These are phyloP conservation scores for Suillus clintonianus DNA, from an alignment of 768 basidiomycete genomes.

Conservation along the genomic window DNA sequence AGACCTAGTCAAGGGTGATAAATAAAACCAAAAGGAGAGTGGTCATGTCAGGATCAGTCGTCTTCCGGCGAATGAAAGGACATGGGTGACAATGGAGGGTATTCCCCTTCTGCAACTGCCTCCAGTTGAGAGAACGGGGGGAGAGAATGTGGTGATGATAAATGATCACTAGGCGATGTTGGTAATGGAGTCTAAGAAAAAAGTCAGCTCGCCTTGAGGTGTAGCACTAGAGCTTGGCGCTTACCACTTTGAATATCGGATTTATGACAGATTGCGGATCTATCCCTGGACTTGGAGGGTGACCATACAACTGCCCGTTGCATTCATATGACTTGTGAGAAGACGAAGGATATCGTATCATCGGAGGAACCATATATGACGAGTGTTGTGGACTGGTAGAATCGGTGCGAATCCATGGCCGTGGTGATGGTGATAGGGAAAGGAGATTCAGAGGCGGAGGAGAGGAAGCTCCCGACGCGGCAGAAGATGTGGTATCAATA, in stretches of 20 bases:
- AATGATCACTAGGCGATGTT: conserved; percentile 38
- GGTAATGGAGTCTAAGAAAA: conserved; percentile 54
- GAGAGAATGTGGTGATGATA: conserved; percentile 49
- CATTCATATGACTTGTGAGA: conserved; percentile 50
- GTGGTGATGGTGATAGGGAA: conserved; percentile 66
- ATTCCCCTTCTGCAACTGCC: conserved; percentile 80
- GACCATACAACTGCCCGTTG: conserved; percentile 50
- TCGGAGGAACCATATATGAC: conserved; percentile 37
- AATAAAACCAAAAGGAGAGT: conserved; percentile 24
- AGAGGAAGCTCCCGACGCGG: conserved; percentile 64
- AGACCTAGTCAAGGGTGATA: conserved; percentile 15
- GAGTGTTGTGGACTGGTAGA: conserved; percentile 34
- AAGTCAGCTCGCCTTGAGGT: conserved; percentile 9
- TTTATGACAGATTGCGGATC: conserved; percentile 74
- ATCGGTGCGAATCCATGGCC: conserved; percentile 54
- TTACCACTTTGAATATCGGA: conserved; percentile 89
- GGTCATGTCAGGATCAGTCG: conserved; percentile 27
- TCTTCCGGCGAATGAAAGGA: conserved; percentile 59
- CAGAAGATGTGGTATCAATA: conserved; percentile 55
- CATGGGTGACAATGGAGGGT: conserved; percentile 74
- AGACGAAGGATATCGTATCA: conserved; percentile 40
- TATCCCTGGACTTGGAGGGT: conserved; percentile 61
- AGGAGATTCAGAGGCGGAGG: conserved; percentile 77
- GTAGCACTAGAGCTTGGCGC: conserved; percentile 42
- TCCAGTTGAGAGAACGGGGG: conserved; percentile 83